Base-by-base conservation (phyloP, 75 land plant genomes). In the Picea glauca region DNA sequence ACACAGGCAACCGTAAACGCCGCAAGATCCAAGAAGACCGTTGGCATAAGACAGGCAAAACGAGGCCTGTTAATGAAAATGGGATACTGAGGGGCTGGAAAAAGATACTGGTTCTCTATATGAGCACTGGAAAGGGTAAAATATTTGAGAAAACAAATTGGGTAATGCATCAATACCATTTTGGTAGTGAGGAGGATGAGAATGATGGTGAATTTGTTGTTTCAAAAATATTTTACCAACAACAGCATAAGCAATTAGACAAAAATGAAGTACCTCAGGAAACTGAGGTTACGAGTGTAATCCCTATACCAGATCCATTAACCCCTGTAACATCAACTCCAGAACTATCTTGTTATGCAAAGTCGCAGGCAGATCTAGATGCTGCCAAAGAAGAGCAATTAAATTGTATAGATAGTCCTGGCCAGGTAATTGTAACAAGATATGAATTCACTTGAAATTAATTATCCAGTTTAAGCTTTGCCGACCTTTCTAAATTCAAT, bases 81-180 rank as follows among this genome's bases (percentile, higher is more conserved):
- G 97, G 94, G 5, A 81, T 78, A 58, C 87, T 85, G 13, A 62
- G 66, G 50, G 98, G 98, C 7, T 93, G 91, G 62, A 94, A 94
- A 85, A 94, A 94, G 82, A 94, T 94, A 70, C 88, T 94, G 98
- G 98, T 94, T 78, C 88, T 94, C 46, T 93, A 94, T 54, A 58
- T 82, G 61, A 89, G 79, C 77, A 60, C 35, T 4, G 78, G 18
- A 43, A 87, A 74, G 81, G 89, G 92, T 62, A 87, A 80, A 17
- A 94, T 85, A 80, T 74, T 89, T 60, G 90, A 91, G 84, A 94
- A 94, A 84, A 94, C 98, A n/a, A 91, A 93, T 58, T 94, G 98
- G 98, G 93, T 94, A n/a, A 93, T 94, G 95, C 98, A 94, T 75
- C 98, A 94, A 76, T 94, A 93, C 74, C 98, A 94, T 78, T 75